These are phyloP conservation scores for Withania somnifera DNA, from an alignment of 305 asterid genomes.

Conservation along the genomic window DNA sequence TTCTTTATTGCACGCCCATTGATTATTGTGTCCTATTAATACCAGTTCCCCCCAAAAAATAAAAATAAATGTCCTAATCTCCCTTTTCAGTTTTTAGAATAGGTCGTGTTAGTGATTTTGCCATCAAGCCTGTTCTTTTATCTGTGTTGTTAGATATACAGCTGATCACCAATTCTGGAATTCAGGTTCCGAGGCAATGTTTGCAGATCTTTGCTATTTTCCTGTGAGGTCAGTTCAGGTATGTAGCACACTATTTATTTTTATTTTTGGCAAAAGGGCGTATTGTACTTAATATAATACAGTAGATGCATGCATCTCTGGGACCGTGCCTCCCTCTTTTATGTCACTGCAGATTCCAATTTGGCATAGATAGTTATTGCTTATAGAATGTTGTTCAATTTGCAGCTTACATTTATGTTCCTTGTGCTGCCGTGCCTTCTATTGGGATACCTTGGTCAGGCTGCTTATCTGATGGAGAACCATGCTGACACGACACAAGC, in stretches of 20 bases:
- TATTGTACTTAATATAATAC: neutral
- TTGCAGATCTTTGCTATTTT: slow-evolving; percentile 99
- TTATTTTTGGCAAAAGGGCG: neutral
- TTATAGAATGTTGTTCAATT: neutral
- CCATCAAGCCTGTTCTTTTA: neutral
- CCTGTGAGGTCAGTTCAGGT: slow-evolving; percentile 98
- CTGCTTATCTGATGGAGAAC: slow-evolving; percentile 97
- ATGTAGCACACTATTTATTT: slow-evolving; percentile 5
- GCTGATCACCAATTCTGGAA: slow-evolving; percentile 38
- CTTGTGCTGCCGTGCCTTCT: slow-evolving; percentile 97
- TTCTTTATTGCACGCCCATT: neutral
- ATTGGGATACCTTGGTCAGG: slow-evolving; percentile 99
- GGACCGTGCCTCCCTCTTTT: neutral
- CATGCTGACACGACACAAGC: slow-evolving; percentile 97
- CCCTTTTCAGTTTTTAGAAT: neutral
- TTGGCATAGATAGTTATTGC: slow-evolving; percentile 8
- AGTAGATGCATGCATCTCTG: neutral
- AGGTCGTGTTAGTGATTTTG: neutral
- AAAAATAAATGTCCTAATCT: no score
- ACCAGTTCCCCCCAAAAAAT: no score
- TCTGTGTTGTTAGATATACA: slow-evolving; percentile 16
- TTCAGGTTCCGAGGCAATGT: slow-evolving; percentile 99
- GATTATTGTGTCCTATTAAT: neutral
- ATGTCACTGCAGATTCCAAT: neutral
- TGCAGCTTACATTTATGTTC: slow-evolving; percentile 87